Percentiles rank a stretch among this genome's conserved stretches.
Evolutionary conservation across 73 alveolate genomes (phyloP).

Genomic region (Paramecium tetraurelia): DNA sequence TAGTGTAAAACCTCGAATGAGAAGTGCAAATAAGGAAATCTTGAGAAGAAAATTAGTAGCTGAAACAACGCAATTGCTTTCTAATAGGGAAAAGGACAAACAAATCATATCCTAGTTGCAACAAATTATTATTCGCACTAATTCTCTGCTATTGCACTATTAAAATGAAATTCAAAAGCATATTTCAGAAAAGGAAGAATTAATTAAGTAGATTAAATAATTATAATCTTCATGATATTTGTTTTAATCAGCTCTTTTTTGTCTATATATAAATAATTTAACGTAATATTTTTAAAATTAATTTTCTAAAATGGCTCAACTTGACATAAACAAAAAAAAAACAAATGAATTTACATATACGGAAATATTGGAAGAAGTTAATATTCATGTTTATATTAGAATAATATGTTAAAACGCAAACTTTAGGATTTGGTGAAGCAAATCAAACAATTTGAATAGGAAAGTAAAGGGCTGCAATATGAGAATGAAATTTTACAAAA

Average conservation of each 20-base stretch:
- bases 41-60: background rate
- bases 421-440: background rate
- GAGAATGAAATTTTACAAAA: slow-evolving; percentile 26
- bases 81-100: background rate
- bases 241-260: background rate
- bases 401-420: background rate
- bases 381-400: background rate
- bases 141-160: background rate
- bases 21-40: slow-evolving; percentile 1
- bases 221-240: background rate
- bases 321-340: background rate
- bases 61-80: background rate
- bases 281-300: background rate
- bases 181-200: background rate
- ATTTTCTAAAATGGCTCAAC: background rate
- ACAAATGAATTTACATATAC: background rate
- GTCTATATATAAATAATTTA: background rate
- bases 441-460: slow-evolving; percentile 6
- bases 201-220: background rate
- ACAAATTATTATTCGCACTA: slow-evolving; percentile 7
- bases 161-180: slow-evolving; percentile 9
- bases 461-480: slow-evolving; percentile 24
- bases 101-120: background rate
- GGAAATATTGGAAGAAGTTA: background rate
- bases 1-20: slow-evolving; percentile 42